Evolutionary conservation across 2,329 filamentous ascomycete species (phyloP), one percentile per base, ranked within the genome.

Genomic region (Sporothrix brunneoviolacea): DNA sequence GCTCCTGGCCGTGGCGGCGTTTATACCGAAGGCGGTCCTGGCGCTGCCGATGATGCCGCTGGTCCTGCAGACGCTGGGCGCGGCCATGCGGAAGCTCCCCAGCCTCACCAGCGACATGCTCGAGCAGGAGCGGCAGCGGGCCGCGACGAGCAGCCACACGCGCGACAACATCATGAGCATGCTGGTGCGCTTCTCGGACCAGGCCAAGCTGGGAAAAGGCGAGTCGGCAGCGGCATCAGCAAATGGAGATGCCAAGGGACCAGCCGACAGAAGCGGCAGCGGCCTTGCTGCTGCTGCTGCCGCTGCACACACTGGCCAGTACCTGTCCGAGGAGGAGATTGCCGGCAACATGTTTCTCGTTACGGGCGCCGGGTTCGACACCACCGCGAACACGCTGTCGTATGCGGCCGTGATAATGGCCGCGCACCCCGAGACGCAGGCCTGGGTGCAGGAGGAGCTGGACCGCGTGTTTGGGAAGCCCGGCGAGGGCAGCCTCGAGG

Each of bases 281-380:
- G n/a, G n/a, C n/a, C n/a, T n/a, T n/a, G n/a, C n/a, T n/a, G n/a
- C n/a, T n/a, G n/a, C n/a, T n/a, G n/a, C n/a, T n/a, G n/a, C n/a
- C n/a, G n/a, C n/a, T n/a, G n/a, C n/a, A n/a, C n/a, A n/a, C n/a
- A n/a, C n/a, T n/a, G n/a, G n/a, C n/a, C n/a, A n/a, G n/a, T 16
- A 6, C 54, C 33, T 52, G 19, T 45, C 48, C 4, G 4, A 70
- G 27, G 7, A 75, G 59, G 2, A 57, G 40, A 40, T 69, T 61
- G 32, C 39, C 22, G 54, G 51, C 27, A 55, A 55, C 27, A 78
- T 63, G 56, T 80, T 77, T 48, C 73, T 73, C 8, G 62, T 61
- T 4, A 80, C 57, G 75, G 76, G 79, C 3, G 68, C 66, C 59
- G 80, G 76, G 62, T 70, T 71, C 46, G 73, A 59, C 0, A 73